A percentile compares a stretch with the other conserved stretches of the same genome.
Conservation (phyloP, 129 eudicot species). For the Cynara cardunculus region DNA sequence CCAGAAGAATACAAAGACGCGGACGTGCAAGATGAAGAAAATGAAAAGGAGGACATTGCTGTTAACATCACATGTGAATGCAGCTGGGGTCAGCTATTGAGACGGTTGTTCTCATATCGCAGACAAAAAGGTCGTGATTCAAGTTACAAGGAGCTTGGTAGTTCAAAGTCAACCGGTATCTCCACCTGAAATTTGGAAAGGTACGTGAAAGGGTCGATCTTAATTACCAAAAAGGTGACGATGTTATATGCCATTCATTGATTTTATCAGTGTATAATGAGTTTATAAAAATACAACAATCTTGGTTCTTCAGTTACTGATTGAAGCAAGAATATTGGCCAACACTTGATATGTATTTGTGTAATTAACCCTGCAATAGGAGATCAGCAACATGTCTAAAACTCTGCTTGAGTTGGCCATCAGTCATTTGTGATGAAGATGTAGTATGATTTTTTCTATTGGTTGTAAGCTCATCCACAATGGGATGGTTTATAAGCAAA, state of each 20-base stretch:
- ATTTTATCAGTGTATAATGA: not conserved
- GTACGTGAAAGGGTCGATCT: not conserved
- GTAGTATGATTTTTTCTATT: no score
- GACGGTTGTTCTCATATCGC: conserved; percentile 54
- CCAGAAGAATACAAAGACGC: conserved; percentile 4
- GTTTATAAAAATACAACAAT: not conserved
- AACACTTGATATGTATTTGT: not conserved
- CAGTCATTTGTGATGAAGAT: not conserved
- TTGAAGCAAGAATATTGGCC: not conserved
- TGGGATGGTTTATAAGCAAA: no score
- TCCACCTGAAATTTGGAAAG: conserved; percentile 4
- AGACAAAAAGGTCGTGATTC: conserved; percentile 22
- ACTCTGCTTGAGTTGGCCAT: not conserved
- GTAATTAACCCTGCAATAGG: not conserved
- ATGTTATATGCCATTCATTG: not conserved
- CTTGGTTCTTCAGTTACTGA: not conserved
- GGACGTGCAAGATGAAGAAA: conserved; percentile 17
- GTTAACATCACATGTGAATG: conserved; percentile 27
- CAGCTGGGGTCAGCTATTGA: conserved; percentile 37
- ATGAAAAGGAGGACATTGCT: conserved; percentile 20
- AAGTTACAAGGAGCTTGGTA: conserved; percentile 23
- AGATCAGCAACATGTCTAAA: not conserved
- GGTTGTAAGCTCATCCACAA: no score
- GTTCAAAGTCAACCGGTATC: conserved; percentile 12
- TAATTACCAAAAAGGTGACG: not conserved